Percentiles rank a stretch among this genome's conserved stretches.
phyloP scores from a whole-genome alignment of 371 early-diverging fungal species.

The Globomyces sp. region DNA sequence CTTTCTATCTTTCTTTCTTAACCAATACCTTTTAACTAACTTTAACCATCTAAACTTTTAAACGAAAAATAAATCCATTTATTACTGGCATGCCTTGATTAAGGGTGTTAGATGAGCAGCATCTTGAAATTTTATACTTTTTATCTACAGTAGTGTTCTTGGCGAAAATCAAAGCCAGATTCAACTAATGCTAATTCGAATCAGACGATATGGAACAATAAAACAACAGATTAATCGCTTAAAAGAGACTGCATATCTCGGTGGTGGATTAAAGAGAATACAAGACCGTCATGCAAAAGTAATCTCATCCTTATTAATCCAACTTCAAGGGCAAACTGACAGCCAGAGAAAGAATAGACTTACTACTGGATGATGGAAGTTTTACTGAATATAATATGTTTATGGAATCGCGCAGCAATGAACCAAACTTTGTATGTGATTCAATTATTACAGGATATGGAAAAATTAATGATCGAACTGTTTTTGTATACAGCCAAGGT shows the following conservation, averaged over 20 bases:
- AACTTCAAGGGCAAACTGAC: slow-evolving; percentile 83
- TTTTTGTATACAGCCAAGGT: slow-evolving; percentile 85
- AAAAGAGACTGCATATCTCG: background rate
- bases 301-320: background rate
- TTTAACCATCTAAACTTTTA: too few relatives aligned
- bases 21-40: too few relatives aligned
- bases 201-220: background rate
- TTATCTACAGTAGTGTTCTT: too few relatives aligned
- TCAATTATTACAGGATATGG: slow-evolving; percentile 96
- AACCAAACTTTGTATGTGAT: slow-evolving; percentile 77
- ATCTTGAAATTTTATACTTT: too few relatives aligned
- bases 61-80: too few relatives aligned
- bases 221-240: background rate
- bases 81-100: too few relatives aligned
- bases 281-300: background rate
- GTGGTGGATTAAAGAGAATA: background rate
- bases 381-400: slow-evolving; percentile 94
- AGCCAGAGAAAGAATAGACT: slow-evolving; percentile 87
- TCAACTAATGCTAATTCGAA: background rate
- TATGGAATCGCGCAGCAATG: slow-evolving; percentile 92
- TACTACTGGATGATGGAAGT: slow-evolving; percentile 81
- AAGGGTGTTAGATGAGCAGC: too few relatives aligned
- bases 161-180: too few relatives aligned
- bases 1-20: too few relatives aligned
- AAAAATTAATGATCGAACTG: slow-evolving; percentile 85